Percentiles rank a stretch among this genome's conserved stretches.
These are phyloP conservation scores for Ogataea degrootiae DNA, from an alignment of 805 yeast genomes.

Conservation along the genomic window DNA sequence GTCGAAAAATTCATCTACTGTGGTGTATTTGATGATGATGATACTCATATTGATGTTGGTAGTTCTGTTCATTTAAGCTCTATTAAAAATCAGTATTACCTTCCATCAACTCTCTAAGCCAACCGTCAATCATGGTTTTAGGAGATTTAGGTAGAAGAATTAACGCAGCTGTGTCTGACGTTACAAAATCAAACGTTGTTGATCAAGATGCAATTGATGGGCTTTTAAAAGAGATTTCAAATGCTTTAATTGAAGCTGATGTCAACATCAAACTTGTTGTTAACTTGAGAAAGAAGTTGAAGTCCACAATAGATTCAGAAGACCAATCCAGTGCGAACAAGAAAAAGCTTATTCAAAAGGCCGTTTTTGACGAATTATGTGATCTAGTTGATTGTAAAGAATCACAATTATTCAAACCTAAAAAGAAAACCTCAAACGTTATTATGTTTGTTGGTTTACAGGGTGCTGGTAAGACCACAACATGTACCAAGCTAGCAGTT, in stretches of 20 bases:
- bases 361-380: constrained; percentile 90
- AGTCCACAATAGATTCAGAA: constrained; percentile 48
- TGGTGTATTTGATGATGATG: too few species aligned
- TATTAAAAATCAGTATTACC: too few species aligned
- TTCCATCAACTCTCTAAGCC: too few species aligned
- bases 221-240: constrained; percentile 82
- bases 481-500: constrained; percentile 94
- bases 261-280: constrained; percentile 85
- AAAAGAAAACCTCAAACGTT: constrained; percentile 72
- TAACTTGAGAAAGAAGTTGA: constrained; percentile 66
- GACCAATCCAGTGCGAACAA: constrained; percentile 59
- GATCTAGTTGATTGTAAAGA: constrained; percentile 70
- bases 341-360: constrained; percentile 79
- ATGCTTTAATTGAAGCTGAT: constrained; percentile 90
- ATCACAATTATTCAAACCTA: constrained; percentile 60
- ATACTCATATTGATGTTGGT: too few species aligned
- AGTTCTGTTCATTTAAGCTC: too few species aligned
- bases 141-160: constrained; percentile 77
- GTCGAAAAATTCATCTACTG: too few species aligned
- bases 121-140: constrained; percentile 50
- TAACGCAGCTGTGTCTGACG: constrained; percentile 65
- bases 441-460: constrained; percentile 98
- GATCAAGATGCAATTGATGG: constrained; percentile 53
- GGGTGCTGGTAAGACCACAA: constrained; percentile 98
- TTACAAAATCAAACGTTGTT: constrained; percentile 55